Base-by-base conservation (phyloP, 495 filamentous ascomycete genomes). In the Podospora pseudopauciseta region DNA sequence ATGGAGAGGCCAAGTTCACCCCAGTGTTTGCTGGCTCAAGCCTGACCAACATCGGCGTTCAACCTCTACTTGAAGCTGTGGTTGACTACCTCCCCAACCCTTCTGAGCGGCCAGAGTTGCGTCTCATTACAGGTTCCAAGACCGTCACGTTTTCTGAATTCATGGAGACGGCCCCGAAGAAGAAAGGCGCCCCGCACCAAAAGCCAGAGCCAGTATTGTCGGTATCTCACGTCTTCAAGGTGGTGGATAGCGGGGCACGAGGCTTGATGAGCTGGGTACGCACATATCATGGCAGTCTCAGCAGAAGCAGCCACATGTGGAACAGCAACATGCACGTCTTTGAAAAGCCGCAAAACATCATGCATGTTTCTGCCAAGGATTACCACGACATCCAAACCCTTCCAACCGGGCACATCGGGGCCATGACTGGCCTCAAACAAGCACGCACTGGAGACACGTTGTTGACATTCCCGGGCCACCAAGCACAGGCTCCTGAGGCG, bases 181-280 rank as follows among this genome's bases (percentile, higher is more conserved):
- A 76, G 87, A 74, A 72, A 65, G 66, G 63, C 65, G 80, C 57
- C 71, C 80, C 49, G 77, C 84, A 63, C 74, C 77, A 66, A 15
- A 76, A 83, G 60, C 72, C 78, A 77, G 77, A 83, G 59, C 72
- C 78, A 77, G 86, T 26, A 78, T 97, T 18, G 86, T 89, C 65
- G 56, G 91, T 94, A 68, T 93, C 91, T 3, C 82, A 97, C 39
- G 96, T 96, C 16, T 99, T 99, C 85, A 99, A 99, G 77, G 96
- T 98, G 13, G 92, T 97, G 70, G 89, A 95, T 70, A 94, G 98
- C 71, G 80, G 90, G 15, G 87, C 89, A 60, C 89, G 92, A 15
- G 96, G 96, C 11, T 89, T 95, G 20, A 86, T 99, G 68, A 92
- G 96, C 67, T 99, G 94, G 73, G 88, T 97, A 5, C 87, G 96